Base-by-base conservation (phyloP, 139 green algal genomes). In the Penium margaritaceum region DNA sequence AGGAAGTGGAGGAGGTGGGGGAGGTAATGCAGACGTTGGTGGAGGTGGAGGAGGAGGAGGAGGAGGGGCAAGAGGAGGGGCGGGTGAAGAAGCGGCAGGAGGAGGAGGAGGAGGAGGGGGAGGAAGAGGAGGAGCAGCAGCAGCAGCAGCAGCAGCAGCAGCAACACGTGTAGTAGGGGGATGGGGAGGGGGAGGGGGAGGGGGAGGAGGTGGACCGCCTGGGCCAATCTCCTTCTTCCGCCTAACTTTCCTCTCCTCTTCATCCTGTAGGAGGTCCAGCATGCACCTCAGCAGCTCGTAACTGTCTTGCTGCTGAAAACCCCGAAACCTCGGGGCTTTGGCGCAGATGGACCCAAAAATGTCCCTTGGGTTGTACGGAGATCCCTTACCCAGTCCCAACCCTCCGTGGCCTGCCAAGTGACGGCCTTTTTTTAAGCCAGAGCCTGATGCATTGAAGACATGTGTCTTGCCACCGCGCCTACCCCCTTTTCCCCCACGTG, bases 281-380 rank as follows among this genome's bases (percentile, higher is more conserved):
- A 90, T 41, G 27, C 72, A 85, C 53, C 85, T 58, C 64, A 85
- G 74, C 19, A 90, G 83, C 63, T 90, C 87, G 47, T 90, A 84
- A 1, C 72, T 58, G 75, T 90, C 85, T 73, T 90, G 86, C 82
- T 90, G 85, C 51, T 89, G 75, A 41, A 80, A 67, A 6, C 85
- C 87, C 74, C 86, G 85, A 75, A 91, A 90, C 46, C 79, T 69
- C 0, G 86, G 82, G 0, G 85, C 83, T 3, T 82, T 67, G 32
- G 76, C 81, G 78, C 77, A 83, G 34, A 92, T 63, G 2, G 86
- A 86, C 0, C 83, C 76, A 36, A 90, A 81, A 57, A 92, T 71
- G 24, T 74, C 54, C 29, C 81, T 68, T 4, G 88, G 87, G 72
- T 87, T 90, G 82, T 91, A 89, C 5, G 62, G 35, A 7, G 46